Conservation (phyloP, 306 rosid species). For the Trifolium pratense region DNA sequence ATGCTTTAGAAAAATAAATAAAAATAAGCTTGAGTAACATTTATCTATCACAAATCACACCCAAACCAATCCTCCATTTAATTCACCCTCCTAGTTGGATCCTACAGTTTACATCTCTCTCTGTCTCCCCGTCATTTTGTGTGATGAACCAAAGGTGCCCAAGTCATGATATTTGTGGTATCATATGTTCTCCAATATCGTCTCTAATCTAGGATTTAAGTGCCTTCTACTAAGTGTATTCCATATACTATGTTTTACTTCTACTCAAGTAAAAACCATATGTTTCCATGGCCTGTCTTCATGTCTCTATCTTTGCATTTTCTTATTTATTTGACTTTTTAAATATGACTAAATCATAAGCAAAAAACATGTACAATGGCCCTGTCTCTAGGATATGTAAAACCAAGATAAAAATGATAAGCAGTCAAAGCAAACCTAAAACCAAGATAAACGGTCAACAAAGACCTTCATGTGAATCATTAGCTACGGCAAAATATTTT, state of each 20-base stretch:
- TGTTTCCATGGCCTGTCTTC: background rate
- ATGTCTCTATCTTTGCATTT: background rate
- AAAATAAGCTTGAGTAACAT: background rate
- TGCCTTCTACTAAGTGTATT: background rate
- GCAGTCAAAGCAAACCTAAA: background rate
- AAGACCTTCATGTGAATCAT: background rate
- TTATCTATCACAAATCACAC: background rate
- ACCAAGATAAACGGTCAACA: background rate
- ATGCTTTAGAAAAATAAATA: background rate
- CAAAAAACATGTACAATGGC: background rate
- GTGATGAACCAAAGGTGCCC: background rate
- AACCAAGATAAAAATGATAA: background rate
- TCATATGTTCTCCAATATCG: background rate
- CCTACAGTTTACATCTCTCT: background rate
- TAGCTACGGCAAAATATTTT: background rate
- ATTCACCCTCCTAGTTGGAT: background rate
- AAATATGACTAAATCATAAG: background rate
- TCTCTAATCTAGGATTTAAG: background rate
- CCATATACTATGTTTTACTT: background rate
- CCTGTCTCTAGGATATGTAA: background rate
- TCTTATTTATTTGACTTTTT: background rate
- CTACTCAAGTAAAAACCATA: background rate
- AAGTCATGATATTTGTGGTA: background rate
- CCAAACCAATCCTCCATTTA: constrained; percentile 1
- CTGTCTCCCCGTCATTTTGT: background rate